Evolutionary conservation across 148 eudicot genomes (phyloP).

Genomic region (Amaranthus hypochondriacus): DNA sequence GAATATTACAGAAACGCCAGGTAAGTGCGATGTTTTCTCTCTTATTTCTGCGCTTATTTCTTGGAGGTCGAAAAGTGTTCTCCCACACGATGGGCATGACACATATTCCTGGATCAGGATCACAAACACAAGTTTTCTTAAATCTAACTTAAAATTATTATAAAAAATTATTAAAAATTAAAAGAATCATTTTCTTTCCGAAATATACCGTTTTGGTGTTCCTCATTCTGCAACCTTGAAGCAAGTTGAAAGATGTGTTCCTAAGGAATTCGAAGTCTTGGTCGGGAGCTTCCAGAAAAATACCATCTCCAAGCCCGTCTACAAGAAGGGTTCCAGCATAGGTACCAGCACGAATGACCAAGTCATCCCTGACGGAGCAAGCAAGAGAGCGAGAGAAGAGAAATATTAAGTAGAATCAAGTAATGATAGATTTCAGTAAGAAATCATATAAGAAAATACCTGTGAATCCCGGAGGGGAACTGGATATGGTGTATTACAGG

Average conservation of each 20-base stretch:
- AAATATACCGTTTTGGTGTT: constrained; percentile 86
- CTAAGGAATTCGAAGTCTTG: constrained; percentile 90
- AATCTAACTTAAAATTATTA: not conserved
- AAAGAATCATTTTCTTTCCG: not conserved
- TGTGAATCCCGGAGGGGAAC: constrained; percentile 68
- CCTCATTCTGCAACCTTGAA: constrained; percentile 99
- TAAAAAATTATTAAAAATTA: not conserved
- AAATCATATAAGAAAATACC: constrained; percentile 35
- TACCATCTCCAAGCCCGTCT: constrained; percentile 95
- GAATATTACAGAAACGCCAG: constrained; percentile 92
- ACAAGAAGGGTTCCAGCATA: constrained; percentile 95
- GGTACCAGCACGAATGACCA: constrained; percentile 86
- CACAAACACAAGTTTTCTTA: not conserved
- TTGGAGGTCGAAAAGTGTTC: constrained; percentile 94
- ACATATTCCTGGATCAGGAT: constrained; percentile 70
- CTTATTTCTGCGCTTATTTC: constrained; percentile 91
- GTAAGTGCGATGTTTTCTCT: constrained; percentile 94
- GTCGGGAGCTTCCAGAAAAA: constrained; percentile 77
- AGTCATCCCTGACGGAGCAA: constrained; percentile 60
- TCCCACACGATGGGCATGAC: constrained; percentile 99
- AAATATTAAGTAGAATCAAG: constrained; percentile 10
- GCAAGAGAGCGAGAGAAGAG: constrained; percentile 3
- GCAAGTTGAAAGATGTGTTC: constrained; percentile 89
- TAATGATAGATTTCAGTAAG: constrained; percentile 8
- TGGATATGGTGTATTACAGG: constrained; percentile 93